Base-by-base conservation (phyloP, 1,284 basidiomycete species). In the Leccinum fallax region DNA sequence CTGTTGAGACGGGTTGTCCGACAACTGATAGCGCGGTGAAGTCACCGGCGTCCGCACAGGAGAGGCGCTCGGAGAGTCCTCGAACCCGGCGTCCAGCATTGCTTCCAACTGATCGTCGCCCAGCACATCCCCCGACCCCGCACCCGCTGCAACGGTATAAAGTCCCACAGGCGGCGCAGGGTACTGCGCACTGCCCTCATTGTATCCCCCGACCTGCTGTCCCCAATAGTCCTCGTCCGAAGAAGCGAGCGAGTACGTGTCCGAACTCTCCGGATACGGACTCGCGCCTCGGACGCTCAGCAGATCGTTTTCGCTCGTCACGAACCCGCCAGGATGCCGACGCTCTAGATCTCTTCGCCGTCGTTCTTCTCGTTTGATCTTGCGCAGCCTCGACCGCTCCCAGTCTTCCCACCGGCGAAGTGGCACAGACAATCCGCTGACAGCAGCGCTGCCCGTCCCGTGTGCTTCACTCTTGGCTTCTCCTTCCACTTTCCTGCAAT, bases 341-440 rank as follows among this genome's bases (percentile, higher is more conserved):
- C 90, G 85, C 71, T 94, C 93, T 68, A 96, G 84, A 36, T 97
- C 89, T 69, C 82, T 81, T 68, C 91, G 80, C 55, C 95, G 84
- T 69, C 90, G 87, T 72, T 97, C 95, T 71, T 98, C 96, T 4
- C 97, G 88, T 67, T 87, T 89, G 51, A 95, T 70, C 78, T 98
- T 98, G 63, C 96, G 91, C 58, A 98, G 81, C 38, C 97, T 85
- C n/a, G 94, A 97, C 46, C 95, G 88, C 76, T 99, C 97, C 97
- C 97, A 99, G 71, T 99, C 97, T 77, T 99, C 96, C 97, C 97
- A 99, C 61, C 96, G 84, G 43, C 97, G 88, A 71, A 98, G 79
- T 0, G 97, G 95, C 28, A 99, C 87, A 0, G 84, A 85, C 49
- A 82, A 78, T 1, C 84, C 87, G 53, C 84, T 81, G 51, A 82